phyloP scores from a whole-genome alignment of 2,329 filamentous ascomycete genomes.

The Domatiomyces catenatus region DNA sequence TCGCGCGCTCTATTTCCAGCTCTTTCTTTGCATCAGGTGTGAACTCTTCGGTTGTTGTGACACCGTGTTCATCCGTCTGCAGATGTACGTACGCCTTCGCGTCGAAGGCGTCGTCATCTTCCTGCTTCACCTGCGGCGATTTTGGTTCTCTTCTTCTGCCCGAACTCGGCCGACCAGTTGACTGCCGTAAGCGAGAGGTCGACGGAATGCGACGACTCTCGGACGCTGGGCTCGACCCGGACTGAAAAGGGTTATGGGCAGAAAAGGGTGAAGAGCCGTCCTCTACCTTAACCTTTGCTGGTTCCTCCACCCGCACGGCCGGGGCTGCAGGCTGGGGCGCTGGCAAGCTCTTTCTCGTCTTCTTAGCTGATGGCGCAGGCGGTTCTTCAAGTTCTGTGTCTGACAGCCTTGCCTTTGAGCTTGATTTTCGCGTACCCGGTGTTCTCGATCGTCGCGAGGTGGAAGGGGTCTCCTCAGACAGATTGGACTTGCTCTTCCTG shows the following conservation, averaged over 20 bases:
- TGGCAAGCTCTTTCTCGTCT: slow-evolving; percentile 35
- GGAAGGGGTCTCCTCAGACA: slow-evolving; percentile 23
- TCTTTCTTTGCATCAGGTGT: slow-evolving; percentile 80
- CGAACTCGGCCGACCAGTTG: slow-evolving; percentile 14
- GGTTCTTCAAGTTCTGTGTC: slow-evolving; percentile 38
- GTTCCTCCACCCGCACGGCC: slow-evolving; percentile 23
- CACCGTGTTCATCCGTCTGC: slow-evolving; percentile 27
- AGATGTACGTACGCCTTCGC: slow-evolving; percentile 33
- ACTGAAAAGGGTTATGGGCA: slow-evolving; percentile 85
- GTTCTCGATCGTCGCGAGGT: slow-evolving; percentile 39
- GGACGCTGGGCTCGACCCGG: slow-evolving; percentile 55
- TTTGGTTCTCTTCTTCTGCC: slow-evolving; percentile 35
- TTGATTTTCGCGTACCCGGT: slow-evolving; percentile 36
- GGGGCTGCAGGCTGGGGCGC: slow-evolving; percentile 19
- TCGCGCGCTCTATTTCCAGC: slow-evolving; percentile 45
- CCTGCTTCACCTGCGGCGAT: slow-evolving; percentile 33
- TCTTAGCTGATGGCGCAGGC: slow-evolving; percentile 33
- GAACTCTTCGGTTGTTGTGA: slow-evolving; percentile 77
- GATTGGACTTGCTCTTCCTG: slow-evolving; percentile 22
- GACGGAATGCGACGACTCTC: slow-evolving; percentile 33
- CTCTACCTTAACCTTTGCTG: slow-evolving; percentile 31
- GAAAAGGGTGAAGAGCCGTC: slow-evolving; percentile 54
- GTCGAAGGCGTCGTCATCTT: slow-evolving; percentile 38
- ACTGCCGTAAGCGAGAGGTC: slow-evolving; percentile 32
- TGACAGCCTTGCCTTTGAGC: slow-evolving; percentile 35